Conservation (phyloP, 306 rosid species). For the Acmispon strigosus region DNA sequence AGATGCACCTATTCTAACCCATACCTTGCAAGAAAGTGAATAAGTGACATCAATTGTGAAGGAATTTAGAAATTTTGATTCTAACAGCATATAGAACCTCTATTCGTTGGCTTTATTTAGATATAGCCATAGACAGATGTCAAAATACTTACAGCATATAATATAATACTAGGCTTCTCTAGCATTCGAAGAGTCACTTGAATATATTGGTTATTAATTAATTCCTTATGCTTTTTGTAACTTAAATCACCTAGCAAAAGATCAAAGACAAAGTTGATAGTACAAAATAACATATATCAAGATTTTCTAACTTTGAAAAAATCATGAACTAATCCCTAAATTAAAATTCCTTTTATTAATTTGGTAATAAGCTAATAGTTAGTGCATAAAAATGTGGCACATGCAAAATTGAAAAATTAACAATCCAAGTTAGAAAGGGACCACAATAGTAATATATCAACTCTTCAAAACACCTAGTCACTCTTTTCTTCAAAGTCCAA, state of each 20-base stretch:
- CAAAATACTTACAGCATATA: background rate
- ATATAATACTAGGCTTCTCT: background rate
- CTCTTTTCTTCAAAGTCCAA: slow-evolving; percentile 12
- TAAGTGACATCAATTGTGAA: slow-evolving; percentile 2
- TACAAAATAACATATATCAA: background rate
- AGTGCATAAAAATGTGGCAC: background rate
- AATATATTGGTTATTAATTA: background rate
- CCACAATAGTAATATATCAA: background rate
- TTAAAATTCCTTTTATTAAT: background rate
- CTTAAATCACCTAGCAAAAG: background rate
- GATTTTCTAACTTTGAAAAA: slow-evolving; percentile 15
- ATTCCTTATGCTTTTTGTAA: background rate
- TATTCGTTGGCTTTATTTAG: slow-evolving; percentile 7
- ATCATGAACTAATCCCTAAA: background rate
- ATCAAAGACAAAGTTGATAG: slow-evolving; percentile 12
- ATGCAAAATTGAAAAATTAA: background rate
- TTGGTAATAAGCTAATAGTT: background rate
- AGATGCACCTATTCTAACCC: background rate
- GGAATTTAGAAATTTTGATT: background rate
- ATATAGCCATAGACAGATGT: slow-evolving; percentile 3
- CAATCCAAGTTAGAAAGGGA: slow-evolving; percentile 1
- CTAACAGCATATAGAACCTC: background rate
- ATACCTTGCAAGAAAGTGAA: background rate
- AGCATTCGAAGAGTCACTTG: background rate
- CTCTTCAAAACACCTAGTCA: background rate